Base-by-base conservation (phyloP, 2,329 filamentous ascomycete genomes). In the Paecilomyces variotii region DNA sequence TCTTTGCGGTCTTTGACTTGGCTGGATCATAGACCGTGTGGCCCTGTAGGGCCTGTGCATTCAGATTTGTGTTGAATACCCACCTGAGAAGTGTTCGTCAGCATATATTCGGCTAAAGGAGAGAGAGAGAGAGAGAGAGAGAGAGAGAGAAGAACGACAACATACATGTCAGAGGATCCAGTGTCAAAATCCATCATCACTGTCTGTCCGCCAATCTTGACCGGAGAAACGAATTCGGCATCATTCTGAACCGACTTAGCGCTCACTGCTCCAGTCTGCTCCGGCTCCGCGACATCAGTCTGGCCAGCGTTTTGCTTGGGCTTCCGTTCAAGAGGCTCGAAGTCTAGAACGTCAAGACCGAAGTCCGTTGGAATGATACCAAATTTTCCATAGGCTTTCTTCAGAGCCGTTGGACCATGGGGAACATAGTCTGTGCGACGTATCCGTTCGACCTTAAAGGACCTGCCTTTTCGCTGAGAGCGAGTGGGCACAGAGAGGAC, bases 111-210 rank as follows among this genome's bases (percentile, higher is more conserved):
- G 56, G 50, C 34, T 19, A 19, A 19, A 19, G 19, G 19, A 19
- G 19, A 19, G 19, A 19, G 19, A 19, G 19, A 19, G 49, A 30
- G 11, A 55, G 24, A 5, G 24, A 27, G 53, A 5, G 19, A 19
- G 49, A 30, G 11, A 55, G 24, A 5, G 24, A 27, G 53, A 5
- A 12, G 0, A 28, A 54, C 53, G 10, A 25, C 45, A 58, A 70
- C 81, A 69, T 79, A 84, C 76, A 89, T 79, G 72, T 90, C 88
- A 11, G 87, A 83, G 1, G 87, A 90, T 58, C 88, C 88, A n/a
- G 86, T 87, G 72, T 91, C 88, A 68, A 91, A 89, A 70, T 89
- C 84, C 69, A 91, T 75, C 67, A 85, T 84, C 59, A 91, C 67
- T 3, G 79, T 81, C 74, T 90, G 87, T 4, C 85, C 86, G 60